These are phyloP conservation scores for Prasinococcaceae sp. DNA, from an alignment of 139 green algal species.

Conservation along the genomic window DNA sequence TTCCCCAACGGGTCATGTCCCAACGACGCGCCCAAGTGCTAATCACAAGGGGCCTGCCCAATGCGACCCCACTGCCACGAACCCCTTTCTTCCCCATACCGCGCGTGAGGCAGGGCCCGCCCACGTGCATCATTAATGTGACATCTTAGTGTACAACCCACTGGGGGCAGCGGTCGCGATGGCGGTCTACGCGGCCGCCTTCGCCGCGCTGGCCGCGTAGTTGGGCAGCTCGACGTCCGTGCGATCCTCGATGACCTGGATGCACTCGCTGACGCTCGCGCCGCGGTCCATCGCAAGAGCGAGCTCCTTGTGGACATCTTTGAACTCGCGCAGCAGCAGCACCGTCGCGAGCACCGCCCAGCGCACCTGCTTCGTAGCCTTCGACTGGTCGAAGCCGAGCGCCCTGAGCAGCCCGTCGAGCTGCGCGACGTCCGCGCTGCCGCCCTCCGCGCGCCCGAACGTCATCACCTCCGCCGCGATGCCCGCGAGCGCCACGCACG, in stretches of 20 bases:
- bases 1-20: no score
- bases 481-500: slow-evolving; percentile 73
- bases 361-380: slow-evolving; percentile 71
- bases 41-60: no score
- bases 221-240: no score
- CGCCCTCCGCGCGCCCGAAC: slow-evolving; percentile 76
- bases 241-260: slow-evolving; percentile 68
- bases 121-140: no score
- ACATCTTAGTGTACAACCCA: no score
- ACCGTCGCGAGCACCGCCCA: slow-evolving; percentile 85
- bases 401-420: slow-evolving; percentile 62
- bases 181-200: no score
- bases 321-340: slow-evolving; percentile 59
- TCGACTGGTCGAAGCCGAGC: slow-evolving; percentile 67
- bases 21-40: no score
- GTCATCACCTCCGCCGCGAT: slow-evolving; percentile 71
- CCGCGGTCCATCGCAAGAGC: slow-evolving; percentile 52
- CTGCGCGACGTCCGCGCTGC: slow-evolving; percentile 72
- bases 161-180: no score
- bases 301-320: slow-evolving; percentile 42
- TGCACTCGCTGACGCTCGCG: slow-evolving; percentile 47
- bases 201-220: no score
- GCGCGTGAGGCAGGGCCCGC: no score
- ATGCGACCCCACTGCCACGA: no score
- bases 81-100: no score